Conservation (phyloP, 2,329 filamentous ascomycete genomes). For the Arthrobotrys pseudoclavata region DNA sequence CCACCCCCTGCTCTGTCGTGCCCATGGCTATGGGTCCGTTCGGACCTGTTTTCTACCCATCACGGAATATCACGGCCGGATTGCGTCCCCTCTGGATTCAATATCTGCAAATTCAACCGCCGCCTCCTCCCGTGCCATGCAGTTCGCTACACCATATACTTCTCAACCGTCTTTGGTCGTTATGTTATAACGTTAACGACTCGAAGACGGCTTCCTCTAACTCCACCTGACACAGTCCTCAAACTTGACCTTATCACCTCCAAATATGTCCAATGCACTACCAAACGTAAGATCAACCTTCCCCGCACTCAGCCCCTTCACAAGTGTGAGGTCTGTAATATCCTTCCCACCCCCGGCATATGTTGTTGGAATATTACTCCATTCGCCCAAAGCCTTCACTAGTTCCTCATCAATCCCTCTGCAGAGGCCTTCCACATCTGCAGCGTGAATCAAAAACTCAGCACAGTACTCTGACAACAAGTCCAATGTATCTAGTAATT, state of each 20-base stretch:
- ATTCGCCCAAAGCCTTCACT: conserved; percentile 80
- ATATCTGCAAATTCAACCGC: conserved; percentile 12
- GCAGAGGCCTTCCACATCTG: conserved; percentile 95
- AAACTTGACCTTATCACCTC: conserved; percentile 86
- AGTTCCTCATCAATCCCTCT: conserved; percentile 89
- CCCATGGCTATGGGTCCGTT: not conserved
- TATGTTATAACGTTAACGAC: not conserved
- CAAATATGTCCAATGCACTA: conserved; percentile 95
- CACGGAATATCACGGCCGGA: conserved; percentile 24
- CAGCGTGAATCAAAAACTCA: conserved; percentile 96
- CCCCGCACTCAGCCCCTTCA: conserved; percentile 81
- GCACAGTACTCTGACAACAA: conserved; percentile 76
- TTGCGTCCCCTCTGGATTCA: not conserved
- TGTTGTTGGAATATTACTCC: conserved; percentile 93
- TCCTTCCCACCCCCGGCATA: conserved; percentile 94
- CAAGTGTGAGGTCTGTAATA: conserved; percentile 83
- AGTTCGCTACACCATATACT: not conserved
- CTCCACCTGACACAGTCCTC: conserved; percentile 94
- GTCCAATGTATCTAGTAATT: conserved; percentile 61
- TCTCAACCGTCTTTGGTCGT: conserved; percentile 4
- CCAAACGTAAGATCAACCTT: conserved; percentile 95
- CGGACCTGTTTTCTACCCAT: not conserved
- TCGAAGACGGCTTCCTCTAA: conserved; percentile 62
- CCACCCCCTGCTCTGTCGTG: not conserved
- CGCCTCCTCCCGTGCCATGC: conserved; percentile 4